Conservation (phyloP, 2,329 filamentous ascomycete species). For the Neocatenulostroma microsporum region DNA sequence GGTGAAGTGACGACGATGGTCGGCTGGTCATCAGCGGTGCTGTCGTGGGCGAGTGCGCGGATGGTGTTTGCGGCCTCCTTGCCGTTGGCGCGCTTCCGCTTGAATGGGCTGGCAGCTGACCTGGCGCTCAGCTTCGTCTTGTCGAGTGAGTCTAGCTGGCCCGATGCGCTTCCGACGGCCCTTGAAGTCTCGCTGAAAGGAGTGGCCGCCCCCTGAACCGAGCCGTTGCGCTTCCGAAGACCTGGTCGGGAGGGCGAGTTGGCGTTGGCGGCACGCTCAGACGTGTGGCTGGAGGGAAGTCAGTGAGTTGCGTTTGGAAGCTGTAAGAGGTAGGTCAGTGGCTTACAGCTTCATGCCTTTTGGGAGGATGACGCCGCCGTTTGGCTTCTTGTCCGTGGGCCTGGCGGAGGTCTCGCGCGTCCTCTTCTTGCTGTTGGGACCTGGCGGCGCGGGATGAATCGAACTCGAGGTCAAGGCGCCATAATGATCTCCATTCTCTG, state of each 20-base stretch:
- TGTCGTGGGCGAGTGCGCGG: slow-evolving; percentile 12
- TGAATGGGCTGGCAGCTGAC: slow-evolving; percentile 6
- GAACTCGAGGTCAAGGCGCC: too few relatives aligned
- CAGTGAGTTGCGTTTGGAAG: slow-evolving; percentile 1
- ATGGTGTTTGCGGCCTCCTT: slow-evolving; percentile 9
- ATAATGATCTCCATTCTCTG: too few relatives aligned
- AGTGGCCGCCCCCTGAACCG: too few relatives aligned
- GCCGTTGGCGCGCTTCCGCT: slow-evolving; percentile 1
- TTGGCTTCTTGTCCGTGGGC: slow-evolving; percentile 1
- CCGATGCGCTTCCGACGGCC: too few relatives aligned
- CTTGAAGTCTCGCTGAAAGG: too few relatives aligned
- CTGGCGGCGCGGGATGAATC: too few relatives aligned
- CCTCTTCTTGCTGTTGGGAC: not conserved
- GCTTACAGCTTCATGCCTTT: slow-evolving; percentile 4
- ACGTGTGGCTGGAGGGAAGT: slow-evolving; percentile 1
- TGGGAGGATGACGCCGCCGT: slow-evolving; percentile 5
- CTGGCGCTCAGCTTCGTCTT: too few relatives aligned
- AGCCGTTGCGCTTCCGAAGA: slow-evolving; percentile 5
- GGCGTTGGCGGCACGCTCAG: slow-evolving; percentile 2
- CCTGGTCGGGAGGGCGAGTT: not conserved
- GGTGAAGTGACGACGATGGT: slow-evolving; percentile 11
- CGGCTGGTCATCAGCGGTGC: slow-evolving; percentile 10
- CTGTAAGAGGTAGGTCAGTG: not conserved
- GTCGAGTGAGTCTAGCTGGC: too few relatives aligned
- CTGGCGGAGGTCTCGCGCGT: not conserved